A percentile compares a stretch with the other conserved stretches of the same genome.
These are phyloP conservation scores for Cordyceps militaris DNA, from an alignment of 2,329 filamentous ascomycete species.

Conservation along the genomic window DNA sequence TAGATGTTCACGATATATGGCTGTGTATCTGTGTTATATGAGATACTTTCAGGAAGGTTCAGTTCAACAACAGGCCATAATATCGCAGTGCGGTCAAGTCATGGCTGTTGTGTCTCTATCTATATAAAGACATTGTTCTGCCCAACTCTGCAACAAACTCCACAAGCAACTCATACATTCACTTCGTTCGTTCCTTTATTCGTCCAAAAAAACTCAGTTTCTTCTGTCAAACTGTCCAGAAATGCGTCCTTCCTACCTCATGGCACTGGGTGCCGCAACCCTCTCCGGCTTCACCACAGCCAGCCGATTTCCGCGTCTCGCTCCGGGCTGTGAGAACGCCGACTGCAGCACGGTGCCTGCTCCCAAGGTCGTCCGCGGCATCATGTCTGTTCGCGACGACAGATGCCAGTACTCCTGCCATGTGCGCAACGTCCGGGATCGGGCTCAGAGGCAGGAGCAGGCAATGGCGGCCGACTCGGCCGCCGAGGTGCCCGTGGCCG, in stretches of 20 bases:
- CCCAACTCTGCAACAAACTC: no score
- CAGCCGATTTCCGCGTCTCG: neutral
- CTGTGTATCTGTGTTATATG: no score
- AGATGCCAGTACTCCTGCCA: neutral
- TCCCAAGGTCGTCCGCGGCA: neutral
- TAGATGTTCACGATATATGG: no score
- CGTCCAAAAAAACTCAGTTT: no score
- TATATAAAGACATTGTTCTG: no score
- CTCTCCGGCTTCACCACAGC: neutral
- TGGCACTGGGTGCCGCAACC: neutral
- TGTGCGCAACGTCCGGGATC: neutral
- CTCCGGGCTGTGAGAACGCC: neutral
- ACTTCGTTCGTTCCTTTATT: no score
- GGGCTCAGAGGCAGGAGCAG: neutral
- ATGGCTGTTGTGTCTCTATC: no score
- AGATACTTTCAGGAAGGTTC: no score
- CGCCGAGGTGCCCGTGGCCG: neutral
- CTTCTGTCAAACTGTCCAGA: no score
- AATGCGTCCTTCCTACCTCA: neutral
- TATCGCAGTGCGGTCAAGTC: no score
- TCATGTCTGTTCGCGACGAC: neutral
- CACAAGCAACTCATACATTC: no score
- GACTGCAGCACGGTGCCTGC: neutral
- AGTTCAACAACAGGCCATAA: no score
- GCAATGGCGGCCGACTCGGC: neutral